phyloP scores from a whole-genome alignment of 352 stramenopile species.

The Globisporangium paddicum region DNA sequence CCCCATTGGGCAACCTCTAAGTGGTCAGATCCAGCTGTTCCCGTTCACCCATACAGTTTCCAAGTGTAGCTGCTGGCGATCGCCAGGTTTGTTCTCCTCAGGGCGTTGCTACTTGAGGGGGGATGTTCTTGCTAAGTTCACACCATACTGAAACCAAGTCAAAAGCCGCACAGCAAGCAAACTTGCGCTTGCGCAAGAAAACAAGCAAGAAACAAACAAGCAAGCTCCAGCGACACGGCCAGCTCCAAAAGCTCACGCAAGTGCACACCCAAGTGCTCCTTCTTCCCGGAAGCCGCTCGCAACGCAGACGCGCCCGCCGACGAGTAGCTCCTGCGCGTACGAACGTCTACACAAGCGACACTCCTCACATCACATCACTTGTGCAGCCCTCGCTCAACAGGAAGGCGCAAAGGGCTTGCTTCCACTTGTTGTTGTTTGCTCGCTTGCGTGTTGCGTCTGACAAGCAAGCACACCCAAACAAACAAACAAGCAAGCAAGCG shows the following conservation, averaged over 20 bases:
- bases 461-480: slow-evolving; percentile 8
- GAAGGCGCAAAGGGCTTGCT: slow-evolving; percentile 13
- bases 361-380: slow-evolving; percentile 1
- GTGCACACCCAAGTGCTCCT: not conserved
- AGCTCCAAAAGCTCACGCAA: slow-evolving; percentile 12
- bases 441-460: not conserved
- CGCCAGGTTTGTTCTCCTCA: not conserved
- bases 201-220: slow-evolving; percentile 5
- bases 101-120: not conserved
- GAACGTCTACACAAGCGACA: no score
- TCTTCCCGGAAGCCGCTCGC: slow-evolving; percentile 3
- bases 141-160: no score
- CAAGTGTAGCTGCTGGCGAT: not conserved
- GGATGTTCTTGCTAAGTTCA: no score
- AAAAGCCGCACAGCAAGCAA: no score
- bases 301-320: not conserved
- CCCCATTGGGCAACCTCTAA: not conserved
- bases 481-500: not conserved
- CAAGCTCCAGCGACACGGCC: slow-evolving; percentile 3
- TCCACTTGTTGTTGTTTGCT: not conserved
- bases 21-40: slow-evolving; percentile 3
- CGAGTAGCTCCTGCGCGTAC: not conserved
- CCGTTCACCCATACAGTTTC: slow-evolving; percentile 1
- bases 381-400: slow-evolving; percentile 8
- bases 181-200: no score